Evolutionary conservation across 768 basidiomycete species (phyloP).

Genomic region (Russula earlei): DNA sequence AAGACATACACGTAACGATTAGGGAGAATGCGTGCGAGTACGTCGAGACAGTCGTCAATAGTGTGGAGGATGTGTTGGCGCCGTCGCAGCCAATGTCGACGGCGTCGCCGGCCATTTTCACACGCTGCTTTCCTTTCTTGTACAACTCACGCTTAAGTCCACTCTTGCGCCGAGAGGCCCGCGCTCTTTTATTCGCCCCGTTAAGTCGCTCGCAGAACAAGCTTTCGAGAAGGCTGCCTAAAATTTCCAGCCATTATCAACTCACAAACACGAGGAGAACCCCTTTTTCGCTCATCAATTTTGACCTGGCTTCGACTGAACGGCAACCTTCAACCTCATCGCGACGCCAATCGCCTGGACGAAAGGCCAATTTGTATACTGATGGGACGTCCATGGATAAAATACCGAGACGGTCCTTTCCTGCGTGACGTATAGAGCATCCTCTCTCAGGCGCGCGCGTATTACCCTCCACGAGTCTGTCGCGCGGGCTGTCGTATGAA

Average conservation of each 20-base stretch:
- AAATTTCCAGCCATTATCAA: not conserved
- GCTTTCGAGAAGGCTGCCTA: not conserved
- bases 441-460: not conserved
- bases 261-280: not conserved
- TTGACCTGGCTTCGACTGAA: not conserved
- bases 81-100: not conserved
- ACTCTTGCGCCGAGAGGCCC: constrained; percentile 1
- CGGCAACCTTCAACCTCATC: not conserved
- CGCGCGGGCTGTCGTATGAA: not conserved
- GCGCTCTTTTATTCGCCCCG: not conserved
- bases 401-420: not conserved
- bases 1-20: constrained; percentile 27
- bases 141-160: constrained; percentile 12
- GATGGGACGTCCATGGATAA: not conserved
- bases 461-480: not conserved
- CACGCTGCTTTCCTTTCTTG: constrained; percentile 9
- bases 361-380: not conserved
- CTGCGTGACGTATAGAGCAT: constrained; percentile 7
- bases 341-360: not conserved
- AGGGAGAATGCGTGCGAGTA: constrained; percentile 2
- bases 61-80: not conserved
- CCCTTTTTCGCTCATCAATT: not conserved
- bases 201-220: not conserved
- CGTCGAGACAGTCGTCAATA: not conserved
- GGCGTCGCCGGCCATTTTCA: not conserved